Evolutionary conservation across 495 filamentous ascomycete species (phyloP).

Genomic region (Cryomyces minteri): DNA sequence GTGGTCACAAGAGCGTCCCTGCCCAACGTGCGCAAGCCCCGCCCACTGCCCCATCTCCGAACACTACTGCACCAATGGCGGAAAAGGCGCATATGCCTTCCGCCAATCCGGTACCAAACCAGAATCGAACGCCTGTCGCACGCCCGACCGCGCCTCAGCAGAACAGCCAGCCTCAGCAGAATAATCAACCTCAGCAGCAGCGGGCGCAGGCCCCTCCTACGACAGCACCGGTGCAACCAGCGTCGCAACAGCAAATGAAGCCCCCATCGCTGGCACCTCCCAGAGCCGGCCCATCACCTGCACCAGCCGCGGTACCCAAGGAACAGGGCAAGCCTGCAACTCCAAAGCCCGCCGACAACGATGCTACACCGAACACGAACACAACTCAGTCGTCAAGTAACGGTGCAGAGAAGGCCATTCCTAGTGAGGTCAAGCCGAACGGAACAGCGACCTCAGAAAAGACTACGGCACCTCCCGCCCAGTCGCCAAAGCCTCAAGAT

Average conservation of each 20-base stretch:
- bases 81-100: constrained; percentile 22
- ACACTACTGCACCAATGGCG: constrained; percentile 15
- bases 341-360: constrained; percentile 13
- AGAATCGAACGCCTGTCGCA: constrained; percentile 23
- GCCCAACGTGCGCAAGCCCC: constrained; percentile 29
- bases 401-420: constrained; percentile 14
- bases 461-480: constrained; percentile 3
- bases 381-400: constrained; percentile 3
- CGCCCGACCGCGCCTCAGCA: constrained; percentile 19
- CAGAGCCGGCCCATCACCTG: constrained; percentile 26
- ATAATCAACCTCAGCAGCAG: constrained; percentile 17
- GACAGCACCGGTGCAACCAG: constrained; percentile 14
- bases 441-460: constrained; percentile 14
- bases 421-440: constrained; percentile 20
- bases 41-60: constrained; percentile 29
- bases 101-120: background rate
- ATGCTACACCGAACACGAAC: constrained; percentile 18
- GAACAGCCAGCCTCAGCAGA: constrained; percentile 19
- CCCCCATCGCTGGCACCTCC: constrained; percentile 14
- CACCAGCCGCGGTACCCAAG: constrained; percentile 20
- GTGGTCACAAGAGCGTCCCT: constrained; percentile 38
- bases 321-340: constrained; percentile 24
- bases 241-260: constrained; percentile 8
- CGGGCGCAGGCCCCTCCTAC: constrained; percentile 13
- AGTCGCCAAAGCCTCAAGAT: constrained; percentile 14